These are phyloP conservation scores for Leptographium radiaticola DNA, from an alignment of 2,329 filamentous ascomycete species.

Conservation along the genomic window DNA sequence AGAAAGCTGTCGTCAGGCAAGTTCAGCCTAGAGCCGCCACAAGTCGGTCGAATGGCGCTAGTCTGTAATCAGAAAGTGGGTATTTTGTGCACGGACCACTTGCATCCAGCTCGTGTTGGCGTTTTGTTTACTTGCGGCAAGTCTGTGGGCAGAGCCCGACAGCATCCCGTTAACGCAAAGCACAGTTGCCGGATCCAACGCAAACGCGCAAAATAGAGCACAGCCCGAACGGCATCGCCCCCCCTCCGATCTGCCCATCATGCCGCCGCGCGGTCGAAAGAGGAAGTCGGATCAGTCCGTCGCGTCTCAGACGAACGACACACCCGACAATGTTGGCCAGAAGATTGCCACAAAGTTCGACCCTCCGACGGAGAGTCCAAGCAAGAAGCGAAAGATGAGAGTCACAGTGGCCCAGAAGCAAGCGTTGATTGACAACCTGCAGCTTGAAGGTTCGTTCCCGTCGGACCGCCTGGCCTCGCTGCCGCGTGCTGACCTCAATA, in stretches of 20 bases:
- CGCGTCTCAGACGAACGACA: conserved; percentile 15
- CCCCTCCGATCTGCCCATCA: conserved; percentile 12
- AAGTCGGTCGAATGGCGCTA: not conserved
- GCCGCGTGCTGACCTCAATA: not conserved
- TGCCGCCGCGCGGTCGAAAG: conserved; percentile 35
- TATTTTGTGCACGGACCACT: conserved; percentile 8
- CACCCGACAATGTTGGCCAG: conserved; percentile 13
- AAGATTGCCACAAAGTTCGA: conserved; percentile 20
- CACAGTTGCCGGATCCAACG: no score
- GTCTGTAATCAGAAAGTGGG: conserved; percentile 5
- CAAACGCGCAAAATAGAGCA: no score
- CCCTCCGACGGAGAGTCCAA: conserved; percentile 39
- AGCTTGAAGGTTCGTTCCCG: conserved; percentile 61
- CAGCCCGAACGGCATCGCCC: not conserved
- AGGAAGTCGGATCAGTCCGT: conserved; percentile 28
- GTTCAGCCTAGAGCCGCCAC: conserved; percentile 4
- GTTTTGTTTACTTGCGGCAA: conserved; percentile 9
- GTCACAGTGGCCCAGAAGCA: conserved; percentile 67
- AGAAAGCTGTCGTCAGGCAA: conserved; percentile 13
- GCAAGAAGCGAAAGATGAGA: conserved; percentile 46
- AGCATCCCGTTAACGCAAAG: no score
- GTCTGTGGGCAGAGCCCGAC: no score
- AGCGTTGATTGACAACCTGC: conserved; percentile 75
- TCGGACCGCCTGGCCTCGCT: not conserved
- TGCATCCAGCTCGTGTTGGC: not conserved